Evolutionary conservation across 371 early-diverging fungal species (phyloP).

Genomic region (Mortierella sp.): DNA sequence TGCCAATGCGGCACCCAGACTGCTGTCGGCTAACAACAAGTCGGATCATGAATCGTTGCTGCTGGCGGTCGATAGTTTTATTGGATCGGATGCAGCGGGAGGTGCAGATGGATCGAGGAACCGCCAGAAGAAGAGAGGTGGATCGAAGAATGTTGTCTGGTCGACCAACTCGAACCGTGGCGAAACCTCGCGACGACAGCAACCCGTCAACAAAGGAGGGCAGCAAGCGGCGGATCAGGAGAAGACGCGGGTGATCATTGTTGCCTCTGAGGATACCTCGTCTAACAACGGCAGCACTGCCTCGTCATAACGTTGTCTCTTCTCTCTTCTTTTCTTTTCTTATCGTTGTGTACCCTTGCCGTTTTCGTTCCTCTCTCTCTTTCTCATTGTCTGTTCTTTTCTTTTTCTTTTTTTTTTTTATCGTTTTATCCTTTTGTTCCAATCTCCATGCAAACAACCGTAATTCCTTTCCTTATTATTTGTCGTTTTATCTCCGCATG

Average conservation of each 20-base stretch:
- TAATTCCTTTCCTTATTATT: slow-evolving; percentile 3
- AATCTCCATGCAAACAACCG: neutral
- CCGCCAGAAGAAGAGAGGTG: slow-evolving; percentile 21
- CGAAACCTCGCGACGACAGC: slow-evolving; percentile 36
- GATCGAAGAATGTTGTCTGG: slow-evolving; percentile 44
- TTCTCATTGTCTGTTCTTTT: neutral
- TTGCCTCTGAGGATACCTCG: slow-evolving; percentile 11
- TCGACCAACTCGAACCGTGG: slow-evolving; percentile 57
- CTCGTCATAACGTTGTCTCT: neutral
- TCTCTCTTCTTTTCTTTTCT: neutral
- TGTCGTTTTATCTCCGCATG: slow-evolving; percentile 4
- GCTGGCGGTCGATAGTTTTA: neutral
- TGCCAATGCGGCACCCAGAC: slow-evolving; percentile 41
- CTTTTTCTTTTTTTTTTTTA: slow-evolving; percentile 12
- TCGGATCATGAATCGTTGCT: neutral
- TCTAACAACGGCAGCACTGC: neutral
- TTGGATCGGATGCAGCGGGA: slow-evolving; percentile 12
- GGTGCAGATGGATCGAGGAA: slow-evolving; percentile 11
- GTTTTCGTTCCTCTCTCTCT: no score
- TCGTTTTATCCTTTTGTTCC: neutral
- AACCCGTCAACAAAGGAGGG: neutral
- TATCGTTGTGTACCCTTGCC: neutral
- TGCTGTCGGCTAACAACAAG: slow-evolving; percentile 9
- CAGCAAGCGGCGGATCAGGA: slow-evolving; percentile 6
- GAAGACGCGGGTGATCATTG: slow-evolving; percentile 27